Evolutionary conservation across 441 rosid genomes (phyloP).

Genomic region (Caryocar brasiliense): DNA sequence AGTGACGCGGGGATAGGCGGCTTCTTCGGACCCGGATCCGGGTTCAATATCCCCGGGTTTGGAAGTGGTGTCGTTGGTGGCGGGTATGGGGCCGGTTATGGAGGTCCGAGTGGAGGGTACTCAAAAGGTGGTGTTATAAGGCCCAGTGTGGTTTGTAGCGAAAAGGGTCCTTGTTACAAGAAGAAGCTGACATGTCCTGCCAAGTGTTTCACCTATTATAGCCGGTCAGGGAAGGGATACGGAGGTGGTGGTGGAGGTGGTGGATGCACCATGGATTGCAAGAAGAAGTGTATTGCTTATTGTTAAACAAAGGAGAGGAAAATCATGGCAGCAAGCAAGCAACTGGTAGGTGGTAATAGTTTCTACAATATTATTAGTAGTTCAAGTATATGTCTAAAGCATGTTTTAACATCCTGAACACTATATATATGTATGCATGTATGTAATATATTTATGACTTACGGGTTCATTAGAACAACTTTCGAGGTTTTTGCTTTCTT

Average conservation of each 20-base stretch:
- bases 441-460: too few relatives aligned
- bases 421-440: background rate
- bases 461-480: too few relatives aligned
- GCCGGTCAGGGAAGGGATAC: conserved; percentile 78
- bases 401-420: too few relatives aligned
- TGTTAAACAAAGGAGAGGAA: conserved; percentile 25
- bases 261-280: conserved; percentile 86
- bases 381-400: too few relatives aligned
- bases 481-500: too few relatives aligned
- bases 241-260: conserved; percentile 92
- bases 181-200: conserved; percentile 86
- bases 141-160: conserved; percentile 60
- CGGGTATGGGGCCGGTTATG: conserved; percentile 71
- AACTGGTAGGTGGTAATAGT: background rate
- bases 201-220: conserved; percentile 73
- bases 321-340: background rate
- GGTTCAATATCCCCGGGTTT: conserved; percentile 41
- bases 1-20: conserved; percentile 38
- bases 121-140: conserved; percentile 54
- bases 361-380: too few relatives aligned
- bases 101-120: conserved; percentile 68
- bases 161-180: conserved; percentile 65
- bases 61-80: conserved; percentile 46
- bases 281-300: conserved; percentile 82
- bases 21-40: conserved; percentile 48